These are phyloP conservation scores for Talaromyces sp. DNA, from an alignment of 2,329 filamentous ascomycete species.

Conservation along the genomic window DNA sequence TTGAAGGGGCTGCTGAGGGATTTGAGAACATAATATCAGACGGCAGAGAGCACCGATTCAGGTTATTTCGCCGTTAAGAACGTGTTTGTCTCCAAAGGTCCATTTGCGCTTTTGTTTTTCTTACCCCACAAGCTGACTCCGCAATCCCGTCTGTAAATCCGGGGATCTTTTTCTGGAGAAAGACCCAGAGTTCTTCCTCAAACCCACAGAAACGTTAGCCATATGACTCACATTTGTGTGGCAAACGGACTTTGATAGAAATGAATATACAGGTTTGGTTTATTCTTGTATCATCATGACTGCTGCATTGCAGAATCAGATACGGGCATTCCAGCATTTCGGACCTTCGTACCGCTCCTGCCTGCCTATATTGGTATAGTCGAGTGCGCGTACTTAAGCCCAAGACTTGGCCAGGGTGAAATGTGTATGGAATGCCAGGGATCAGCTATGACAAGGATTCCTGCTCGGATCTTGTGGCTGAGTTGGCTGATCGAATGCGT, in stretches of 20 bases:
- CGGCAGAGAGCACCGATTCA: neutral
- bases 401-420: neutral
- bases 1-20: neutral
- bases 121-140: neutral
- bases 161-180: neutral
- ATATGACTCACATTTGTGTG: neutral
- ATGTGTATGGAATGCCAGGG: neutral
- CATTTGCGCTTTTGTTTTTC: neutral
- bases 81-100: neutral
- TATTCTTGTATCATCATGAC: neutral
- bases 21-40: neutral
- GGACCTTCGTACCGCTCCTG: neutral
- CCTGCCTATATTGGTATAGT: neutral
- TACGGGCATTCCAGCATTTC: neutral
- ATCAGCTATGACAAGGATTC: neutral
- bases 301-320: neutral
- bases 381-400: neutral
- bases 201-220: neutral
- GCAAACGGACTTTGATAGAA: neutral
- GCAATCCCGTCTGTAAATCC: slow-evolving; percentile 1
- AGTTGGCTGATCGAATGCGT: neutral
- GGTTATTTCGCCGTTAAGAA: neutral
- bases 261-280: neutral
- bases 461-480: neutral
- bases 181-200: neutral